phyloP scores from a whole-genome alignment of 768 basidiomycete genomes.

The Paxillus rubicundulus region DNA sequence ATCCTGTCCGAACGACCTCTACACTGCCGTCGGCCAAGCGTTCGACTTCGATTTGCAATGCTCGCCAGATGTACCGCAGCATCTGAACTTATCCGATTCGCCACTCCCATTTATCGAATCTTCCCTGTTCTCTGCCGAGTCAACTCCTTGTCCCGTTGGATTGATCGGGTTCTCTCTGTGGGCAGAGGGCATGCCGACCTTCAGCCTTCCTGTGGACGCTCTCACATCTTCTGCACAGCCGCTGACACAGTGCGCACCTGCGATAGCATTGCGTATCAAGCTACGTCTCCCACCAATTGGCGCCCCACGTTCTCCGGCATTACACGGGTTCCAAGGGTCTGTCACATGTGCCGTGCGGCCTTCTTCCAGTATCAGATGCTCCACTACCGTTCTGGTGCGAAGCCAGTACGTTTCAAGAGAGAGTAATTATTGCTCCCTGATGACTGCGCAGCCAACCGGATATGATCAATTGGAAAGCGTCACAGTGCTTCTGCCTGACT shows the following conservation, averaged over 20 bases:
- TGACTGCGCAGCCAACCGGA: conserved; percentile 45
- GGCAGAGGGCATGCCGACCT: conserved; percentile 68
- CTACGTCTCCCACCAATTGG: conserved; percentile 57
- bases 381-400: conserved; percentile 57
- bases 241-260: conserved; percentile 34
- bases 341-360: conserved; percentile 55
- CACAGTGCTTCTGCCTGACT: conserved; percentile 64
- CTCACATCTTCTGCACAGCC: conserved; percentile 41
- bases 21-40: conserved; percentile 23
- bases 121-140: conserved; percentile 26
- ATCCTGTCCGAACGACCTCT: conserved; percentile 22
- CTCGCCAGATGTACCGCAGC: conserved; percentile 24
- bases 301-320: conserved; percentile 48
- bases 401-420: conserved; percentile 54
- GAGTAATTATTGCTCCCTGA: conserved; percentile 36
- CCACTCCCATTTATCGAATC: conserved; percentile 28
- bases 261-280: conserved; percentile 54
- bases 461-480: conserved; percentile 47
- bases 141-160: conserved; percentile 35
- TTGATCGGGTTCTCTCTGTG: conserved; percentile 46
- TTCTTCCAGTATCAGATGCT: conserved; percentile 55
- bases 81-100: conserved; percentile 26
- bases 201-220: conserved; percentile 57
- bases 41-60: conserved; percentile 18
- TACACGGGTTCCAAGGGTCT: conserved; percentile 62